These are phyloP conservation scores for Clarireedia paspali DNA, from an alignment of 2,329 filamentous ascomycete species.

Conservation along the genomic window DNA sequence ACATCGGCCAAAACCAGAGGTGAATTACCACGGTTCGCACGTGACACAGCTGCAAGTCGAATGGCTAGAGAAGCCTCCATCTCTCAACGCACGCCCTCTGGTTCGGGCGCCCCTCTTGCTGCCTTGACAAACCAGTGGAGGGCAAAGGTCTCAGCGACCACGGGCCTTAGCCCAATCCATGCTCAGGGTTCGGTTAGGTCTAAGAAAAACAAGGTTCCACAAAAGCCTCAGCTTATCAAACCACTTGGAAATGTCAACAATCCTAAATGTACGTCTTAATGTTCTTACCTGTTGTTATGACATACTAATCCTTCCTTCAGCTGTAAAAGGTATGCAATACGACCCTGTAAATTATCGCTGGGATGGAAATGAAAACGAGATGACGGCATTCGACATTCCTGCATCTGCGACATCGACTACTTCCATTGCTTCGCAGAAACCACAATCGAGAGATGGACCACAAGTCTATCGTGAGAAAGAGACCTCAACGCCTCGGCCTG, in stretches of 20 bases:
- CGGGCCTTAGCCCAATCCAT: slow-evolving; percentile 39
- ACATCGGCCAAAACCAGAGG: slow-evolving; percentile 33
- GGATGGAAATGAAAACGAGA: slow-evolving; percentile 91
- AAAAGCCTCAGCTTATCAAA: slow-evolving; percentile 84
- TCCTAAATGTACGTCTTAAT: slow-evolving; percentile 61
- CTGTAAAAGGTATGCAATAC: slow-evolving; percentile 92
- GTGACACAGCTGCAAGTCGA: slow-evolving; percentile 57
- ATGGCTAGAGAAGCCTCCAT: slow-evolving; percentile 56
- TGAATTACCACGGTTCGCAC: slow-evolving; percentile 53
- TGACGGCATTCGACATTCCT: slow-evolving; percentile 68
- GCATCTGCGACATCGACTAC: slow-evolving; percentile 46
- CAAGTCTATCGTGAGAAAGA: slow-evolving; percentile 47
- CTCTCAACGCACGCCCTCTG: slow-evolving; percentile 50
- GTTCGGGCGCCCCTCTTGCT: slow-evolving; percentile 40
- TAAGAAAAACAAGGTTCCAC: slow-evolving; percentile 47
- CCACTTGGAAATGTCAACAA: slow-evolving; percentile 70
- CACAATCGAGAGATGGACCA: slow-evolving; percentile 45
- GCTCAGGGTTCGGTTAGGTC: slow-evolving; percentile 39
- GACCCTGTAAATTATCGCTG: slow-evolving; percentile 81
- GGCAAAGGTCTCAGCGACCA: slow-evolving; percentile 28
- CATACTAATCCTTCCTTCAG: slow-evolving; percentile 35
- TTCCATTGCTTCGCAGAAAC: slow-evolving; percentile 35
- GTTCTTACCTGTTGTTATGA: background rate
- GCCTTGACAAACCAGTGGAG: slow-evolving; percentile 36
- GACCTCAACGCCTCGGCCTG: slow-evolving; percentile 54